phyloP scores from a whole-genome alignment of 2,329 filamentous ascomycete genomes.

The Epichloe aotearoae region DNA sequence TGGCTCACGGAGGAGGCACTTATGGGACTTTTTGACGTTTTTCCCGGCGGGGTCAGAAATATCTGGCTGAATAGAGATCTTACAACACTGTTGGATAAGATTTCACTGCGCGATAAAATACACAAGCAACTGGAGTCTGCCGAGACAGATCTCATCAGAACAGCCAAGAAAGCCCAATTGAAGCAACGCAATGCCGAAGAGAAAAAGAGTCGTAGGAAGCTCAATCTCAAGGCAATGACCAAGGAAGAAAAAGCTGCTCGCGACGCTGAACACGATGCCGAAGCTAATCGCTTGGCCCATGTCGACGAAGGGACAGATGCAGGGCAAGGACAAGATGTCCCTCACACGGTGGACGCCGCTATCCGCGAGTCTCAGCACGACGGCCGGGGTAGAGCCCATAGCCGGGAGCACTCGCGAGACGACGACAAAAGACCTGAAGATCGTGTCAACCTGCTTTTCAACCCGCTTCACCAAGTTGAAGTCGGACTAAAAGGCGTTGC shows the following conservation, averaged over 20 bases:
- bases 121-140: conserved; percentile 64
- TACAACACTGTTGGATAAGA: conserved; percentile 71
- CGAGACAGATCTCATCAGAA: conserved; percentile 71
- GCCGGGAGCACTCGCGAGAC: not conserved
- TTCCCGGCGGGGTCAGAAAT: conserved; percentile 86
- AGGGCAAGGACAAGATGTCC: conserved; percentile 39
- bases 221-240: conserved; percentile 33
- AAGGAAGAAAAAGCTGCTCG: conserved; percentile 37
- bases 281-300: conserved; percentile 37
- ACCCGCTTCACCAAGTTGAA: conserved; percentile 32
- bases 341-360: conserved; percentile 35
- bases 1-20: conserved; percentile 81
- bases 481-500: conserved; percentile 34
- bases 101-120: conserved; percentile 58
- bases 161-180: conserved; percentile 66
- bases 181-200: conserved; percentile 51
- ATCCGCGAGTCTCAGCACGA: conserved; percentile 26
- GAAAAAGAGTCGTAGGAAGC: conserved; percentile 46
- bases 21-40: conserved; percentile 80
- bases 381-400: not conserved
- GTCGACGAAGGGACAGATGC: conserved; percentile 34
- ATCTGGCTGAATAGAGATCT: conserved; percentile 94
- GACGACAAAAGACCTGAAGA: conserved; percentile 4
- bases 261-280: conserved; percentile 33
- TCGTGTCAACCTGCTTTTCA: conserved; percentile 22